A percentile compares a stretch with the other conserved stretches of the same genome.
phyloP scores from a whole-genome alignment of 1,284 basidiomycete genomes.

The Ganoderma multipileum region DNA sequence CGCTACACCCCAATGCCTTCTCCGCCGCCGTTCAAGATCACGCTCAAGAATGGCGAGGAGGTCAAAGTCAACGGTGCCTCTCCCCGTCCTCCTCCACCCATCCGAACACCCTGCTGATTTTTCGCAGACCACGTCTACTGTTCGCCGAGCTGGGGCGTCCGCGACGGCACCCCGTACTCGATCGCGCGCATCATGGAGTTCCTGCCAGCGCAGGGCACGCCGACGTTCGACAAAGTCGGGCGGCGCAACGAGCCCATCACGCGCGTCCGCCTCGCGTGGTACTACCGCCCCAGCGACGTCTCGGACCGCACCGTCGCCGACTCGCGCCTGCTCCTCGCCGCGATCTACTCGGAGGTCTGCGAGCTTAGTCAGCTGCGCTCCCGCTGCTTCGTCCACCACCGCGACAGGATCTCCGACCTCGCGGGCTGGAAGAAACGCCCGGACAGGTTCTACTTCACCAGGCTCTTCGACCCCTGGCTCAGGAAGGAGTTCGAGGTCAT shows the following conservation, averaged over 20 bases:
- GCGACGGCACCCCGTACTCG: constrained; percentile 93
- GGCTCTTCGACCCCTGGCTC: constrained; percentile 96
- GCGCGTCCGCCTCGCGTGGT: constrained; percentile 90
- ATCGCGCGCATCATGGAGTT: constrained; percentile 97
- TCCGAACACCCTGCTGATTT: constrained; percentile 42
- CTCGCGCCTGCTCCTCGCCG: constrained; percentile 88
- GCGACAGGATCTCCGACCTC: constrained; percentile 93
- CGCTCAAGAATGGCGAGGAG: constrained; percentile 78
- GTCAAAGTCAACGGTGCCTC: constrained; percentile 82
- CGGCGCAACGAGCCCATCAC: constrained; percentile 68
- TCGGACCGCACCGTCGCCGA: constrained; percentile 86
- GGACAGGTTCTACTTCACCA: constrained; percentile 94
- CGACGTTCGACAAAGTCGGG: constrained; percentile 51
- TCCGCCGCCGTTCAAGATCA: constrained; percentile 39
- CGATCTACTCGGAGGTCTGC: constrained; percentile 95
- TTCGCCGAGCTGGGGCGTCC: constrained; percentile 88
- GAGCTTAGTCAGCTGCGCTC: constrained; percentile 91
- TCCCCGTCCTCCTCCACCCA: background rate
- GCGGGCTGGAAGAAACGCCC: constrained; percentile 95
- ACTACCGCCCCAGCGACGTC: constrained; percentile 91
- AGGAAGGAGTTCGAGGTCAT: constrained; percentile 98
- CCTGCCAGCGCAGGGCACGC: constrained; percentile 75
- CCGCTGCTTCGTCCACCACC: constrained; percentile 92
- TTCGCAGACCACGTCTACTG: constrained; percentile 92
- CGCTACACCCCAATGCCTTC: constrained; percentile 24